These are phyloP conservation scores for Ascocoryne sarcoides DNA, from an alignment of 2,329 filamentous ascomycete genomes.

Conservation along the genomic window DNA sequence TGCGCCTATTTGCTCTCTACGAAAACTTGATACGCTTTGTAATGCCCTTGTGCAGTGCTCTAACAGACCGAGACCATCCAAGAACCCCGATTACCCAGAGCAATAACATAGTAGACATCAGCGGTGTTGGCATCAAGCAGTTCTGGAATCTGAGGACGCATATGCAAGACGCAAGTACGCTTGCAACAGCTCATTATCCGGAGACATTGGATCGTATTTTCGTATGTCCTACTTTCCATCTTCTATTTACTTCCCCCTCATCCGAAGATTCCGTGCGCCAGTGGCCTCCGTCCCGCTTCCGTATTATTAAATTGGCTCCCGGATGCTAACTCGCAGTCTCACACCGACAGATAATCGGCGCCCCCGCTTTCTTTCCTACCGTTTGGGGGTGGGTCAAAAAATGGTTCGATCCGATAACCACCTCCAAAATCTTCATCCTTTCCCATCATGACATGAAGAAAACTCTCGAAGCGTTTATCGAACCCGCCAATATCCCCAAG, in stretches of 20 bases:
- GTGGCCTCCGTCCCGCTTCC: no score
- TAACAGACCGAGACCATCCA: slow-evolving; percentile 60
- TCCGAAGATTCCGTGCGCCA: no score
- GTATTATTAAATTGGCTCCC: no score
- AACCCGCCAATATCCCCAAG: slow-evolving; percentile 74
- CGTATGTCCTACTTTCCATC: slow-evolving; percentile 23
- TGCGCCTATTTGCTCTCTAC: slow-evolving; percentile 86
- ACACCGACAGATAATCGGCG: slow-evolving; percentile 62
- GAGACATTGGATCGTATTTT: slow-evolving; percentile 84
- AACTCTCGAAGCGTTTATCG: slow-evolving; percentile 74
- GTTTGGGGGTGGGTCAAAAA: slow-evolving; percentile 94
- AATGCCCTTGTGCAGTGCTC: slow-evolving; percentile 73
- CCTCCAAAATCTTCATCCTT: slow-evolving; percentile 93
- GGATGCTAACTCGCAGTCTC: slow-evolving; percentile 9
- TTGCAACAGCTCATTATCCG: slow-evolving; percentile 90
- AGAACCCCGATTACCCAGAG: slow-evolving; percentile 85
- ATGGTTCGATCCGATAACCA: slow-evolving; percentile 91
- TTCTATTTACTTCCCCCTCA: background rate
- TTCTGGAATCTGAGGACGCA: slow-evolving; percentile 93
- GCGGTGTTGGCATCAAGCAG: slow-evolving; percentile 77
- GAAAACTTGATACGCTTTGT: slow-evolving; percentile 85
- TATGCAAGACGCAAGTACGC: slow-evolving; percentile 83
- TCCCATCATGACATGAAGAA: slow-evolving; percentile 61
- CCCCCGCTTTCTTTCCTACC: slow-evolving; percentile 82
- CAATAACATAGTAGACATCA: slow-evolving; percentile 93